Percentiles rank a stretch among this genome's conserved stretches.
Evolutionary conservation across 805 yeast species (phyloP).

Genomic region (Wickerhamia fluorescens): DNA sequence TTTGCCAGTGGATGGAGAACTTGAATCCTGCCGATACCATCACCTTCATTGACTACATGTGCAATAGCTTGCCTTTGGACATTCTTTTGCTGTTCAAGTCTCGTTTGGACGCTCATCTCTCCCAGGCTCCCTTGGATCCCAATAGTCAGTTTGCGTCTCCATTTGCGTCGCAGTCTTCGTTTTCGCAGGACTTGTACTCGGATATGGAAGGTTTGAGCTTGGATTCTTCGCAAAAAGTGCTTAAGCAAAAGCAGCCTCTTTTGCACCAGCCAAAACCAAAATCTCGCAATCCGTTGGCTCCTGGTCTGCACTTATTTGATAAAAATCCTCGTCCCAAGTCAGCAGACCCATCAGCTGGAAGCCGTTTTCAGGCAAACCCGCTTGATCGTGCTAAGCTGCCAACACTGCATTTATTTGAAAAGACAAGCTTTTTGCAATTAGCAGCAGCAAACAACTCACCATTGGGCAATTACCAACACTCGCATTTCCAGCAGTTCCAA

Average conservation of each 20-base stretch:
- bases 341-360: conserved; percentile 31
- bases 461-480: not conserved
- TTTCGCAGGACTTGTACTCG: conserved; percentile 7
- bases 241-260: conserved; percentile 4
- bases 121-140: conserved; percentile 5
- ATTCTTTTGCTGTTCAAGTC: conserved; percentile 42
- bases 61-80: conserved; percentile 45
- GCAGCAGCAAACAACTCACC: conserved; percentile 16
- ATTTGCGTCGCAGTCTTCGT: conserved; percentile 1
- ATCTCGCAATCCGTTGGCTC: conserved; percentile 5
- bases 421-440: conserved; percentile 35
- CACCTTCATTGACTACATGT: conserved; percentile 47
- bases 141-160: conserved; percentile 1
- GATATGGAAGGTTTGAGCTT: conserved; percentile 12
- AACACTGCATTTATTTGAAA: conserved; percentile 36
- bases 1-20: conserved; percentile 45
- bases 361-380: conserved; percentile 16
- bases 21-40: conserved; percentile 46
- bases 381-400: conserved; percentile 33
- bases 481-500: conserved; percentile 6
- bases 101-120: conserved; percentile 36
- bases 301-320: conserved; percentile 1
- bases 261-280: conserved; percentile 37
- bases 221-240: conserved; percentile 2
- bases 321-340: conserved; percentile 33